A percentile compares a stretch with the other conserved stretches of the same genome.
Conservation (phyloP, 495 filamentous ascomycete genomes). For the Lichina pygmaea region DNA sequence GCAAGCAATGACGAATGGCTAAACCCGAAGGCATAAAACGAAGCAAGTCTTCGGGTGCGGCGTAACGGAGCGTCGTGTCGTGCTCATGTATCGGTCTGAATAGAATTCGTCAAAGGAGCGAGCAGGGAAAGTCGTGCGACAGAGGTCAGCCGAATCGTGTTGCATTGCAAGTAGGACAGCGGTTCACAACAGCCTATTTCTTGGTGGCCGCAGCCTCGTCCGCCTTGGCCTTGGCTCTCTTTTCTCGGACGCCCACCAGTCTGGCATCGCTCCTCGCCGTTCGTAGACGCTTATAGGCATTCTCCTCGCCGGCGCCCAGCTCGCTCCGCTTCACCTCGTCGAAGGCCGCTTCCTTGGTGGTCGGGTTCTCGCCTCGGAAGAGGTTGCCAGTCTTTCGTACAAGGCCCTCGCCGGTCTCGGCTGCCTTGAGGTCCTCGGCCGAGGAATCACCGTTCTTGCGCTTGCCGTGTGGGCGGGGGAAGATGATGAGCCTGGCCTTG, state of each 20-base stretch:
- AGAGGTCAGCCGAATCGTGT: no score
- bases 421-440: conserved; percentile 56
- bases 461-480: conserved; percentile 84
- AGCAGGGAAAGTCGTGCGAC: no score
- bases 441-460: conserved; percentile 73
- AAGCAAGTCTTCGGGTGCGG: no score
- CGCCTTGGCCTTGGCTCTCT: conserved; percentile 80
- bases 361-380: conserved; percentile 45
- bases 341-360: conserved; percentile 24
- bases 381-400: conserved; percentile 24
- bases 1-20: not conserved
- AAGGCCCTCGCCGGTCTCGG: conserved; percentile 33
- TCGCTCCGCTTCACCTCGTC: conserved; percentile 61
- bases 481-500: conserved; percentile 81
- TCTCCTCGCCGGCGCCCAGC: conserved; percentile 50
- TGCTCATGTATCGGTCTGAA: no score
- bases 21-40: not conserved
- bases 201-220: conserved; percentile 68
- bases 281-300: conserved; percentile 64
- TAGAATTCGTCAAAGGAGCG: no score
- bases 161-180: no score
- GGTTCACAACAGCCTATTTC: conserved; percentile 32
- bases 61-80: no score
- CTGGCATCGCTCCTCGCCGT: conserved; percentile 66
- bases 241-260: conserved; percentile 59